phyloP scores from a whole-genome alignment of 495 filamentous ascomycete species.

The Annulohypoxylon moriforme region DNA sequence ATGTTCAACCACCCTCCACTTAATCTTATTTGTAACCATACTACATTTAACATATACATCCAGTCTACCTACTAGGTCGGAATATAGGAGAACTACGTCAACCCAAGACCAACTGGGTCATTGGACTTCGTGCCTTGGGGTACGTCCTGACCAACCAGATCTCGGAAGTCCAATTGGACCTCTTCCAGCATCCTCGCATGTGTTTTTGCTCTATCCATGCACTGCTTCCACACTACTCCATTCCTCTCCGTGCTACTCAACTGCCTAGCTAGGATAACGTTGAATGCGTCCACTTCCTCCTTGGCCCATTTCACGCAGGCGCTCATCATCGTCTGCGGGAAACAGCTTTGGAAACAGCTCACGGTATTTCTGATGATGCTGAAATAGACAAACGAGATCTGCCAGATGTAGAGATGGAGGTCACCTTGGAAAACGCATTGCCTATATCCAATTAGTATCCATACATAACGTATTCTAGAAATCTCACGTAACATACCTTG shows the following conservation, averaged over 20 bases:
- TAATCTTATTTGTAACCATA: background rate
- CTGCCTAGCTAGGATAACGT: constrained; percentile 81
- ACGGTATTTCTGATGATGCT: constrained; percentile 92
- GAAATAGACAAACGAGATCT: constrained; percentile 97
- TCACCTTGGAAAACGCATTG: constrained; percentile 95
- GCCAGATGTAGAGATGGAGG: constrained; percentile 89
- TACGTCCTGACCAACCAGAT: constrained; percentile 66
- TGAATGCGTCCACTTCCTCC: constrained; percentile 89
- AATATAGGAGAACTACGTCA: constrained; percentile 42
- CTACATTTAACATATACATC: constrained; percentile 1
- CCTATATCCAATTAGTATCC: constrained; percentile 61
- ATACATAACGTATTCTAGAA: constrained; percentile 1
- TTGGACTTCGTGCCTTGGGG: constrained; percentile 35
- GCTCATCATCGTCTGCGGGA: constrained; percentile 85
- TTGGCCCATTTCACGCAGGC: constrained; percentile 97
- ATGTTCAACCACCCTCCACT: background rate
- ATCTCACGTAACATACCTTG: constrained; percentile 69
- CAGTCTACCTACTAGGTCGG: background rate
- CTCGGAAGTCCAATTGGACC: constrained; percentile 90
- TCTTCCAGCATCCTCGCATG: constrained; percentile 84
- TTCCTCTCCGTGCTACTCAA: constrained; percentile 80
- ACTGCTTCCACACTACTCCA: constrained; percentile 79
- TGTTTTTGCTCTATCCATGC: constrained; percentile 81
- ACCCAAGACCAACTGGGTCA: constrained; percentile 56
- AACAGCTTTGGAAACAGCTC: constrained; percentile 87